Percentiles rank a stretch among this genome's conserved stretches.
Evolutionary conservation across 768 basidiomycete genomes (phyloP).

Genomic region (Inosperma sp.): DNA sequence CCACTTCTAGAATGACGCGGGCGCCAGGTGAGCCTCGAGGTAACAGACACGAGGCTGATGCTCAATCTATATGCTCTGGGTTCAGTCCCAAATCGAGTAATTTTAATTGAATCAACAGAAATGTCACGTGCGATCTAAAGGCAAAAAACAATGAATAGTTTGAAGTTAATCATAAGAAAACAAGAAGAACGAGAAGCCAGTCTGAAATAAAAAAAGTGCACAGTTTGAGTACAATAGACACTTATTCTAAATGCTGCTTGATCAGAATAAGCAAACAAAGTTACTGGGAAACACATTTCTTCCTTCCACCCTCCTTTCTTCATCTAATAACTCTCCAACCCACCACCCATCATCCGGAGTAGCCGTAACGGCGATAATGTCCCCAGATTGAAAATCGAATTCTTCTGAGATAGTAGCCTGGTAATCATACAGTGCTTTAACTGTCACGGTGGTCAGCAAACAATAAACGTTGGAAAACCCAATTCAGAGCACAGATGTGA

Average conservation of each 20-base stretch:
- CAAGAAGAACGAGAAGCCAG: too few species aligned
- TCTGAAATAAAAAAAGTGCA: too few species aligned
- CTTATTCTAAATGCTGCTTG: not conserved
- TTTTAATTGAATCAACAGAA: too few species aligned
- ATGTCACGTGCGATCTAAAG: too few species aligned
- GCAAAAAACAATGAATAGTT: too few species aligned
- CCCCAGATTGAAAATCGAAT: conserved; percentile 94
- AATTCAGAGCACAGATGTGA: not conserved
- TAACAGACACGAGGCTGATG: too few species aligned
- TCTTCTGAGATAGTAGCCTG: conserved; percentile 82
- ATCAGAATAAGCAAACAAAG: conserved; percentile 73
- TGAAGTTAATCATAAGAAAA: too few species aligned
- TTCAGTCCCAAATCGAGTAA: too few species aligned
- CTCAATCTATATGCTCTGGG: too few species aligned
- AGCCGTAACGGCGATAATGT: conserved; percentile 92
- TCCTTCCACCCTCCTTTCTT: conserved; percentile 62
- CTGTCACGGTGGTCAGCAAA: conserved; percentile 33
- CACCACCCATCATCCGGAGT: conserved; percentile 99
- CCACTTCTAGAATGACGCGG: too few species aligned
- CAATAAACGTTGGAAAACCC: conserved; percentile 1
- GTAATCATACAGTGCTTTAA: conserved; percentile 89
- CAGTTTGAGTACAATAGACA: too few species aligned
- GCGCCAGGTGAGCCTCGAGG: too few species aligned
- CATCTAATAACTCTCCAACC: conserved; percentile 83
- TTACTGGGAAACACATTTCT: conserved; percentile 84